phyloP scores from a whole-genome alignment of 805 yeast genomes.

The Sugiyamaella marilandica region DNA sequence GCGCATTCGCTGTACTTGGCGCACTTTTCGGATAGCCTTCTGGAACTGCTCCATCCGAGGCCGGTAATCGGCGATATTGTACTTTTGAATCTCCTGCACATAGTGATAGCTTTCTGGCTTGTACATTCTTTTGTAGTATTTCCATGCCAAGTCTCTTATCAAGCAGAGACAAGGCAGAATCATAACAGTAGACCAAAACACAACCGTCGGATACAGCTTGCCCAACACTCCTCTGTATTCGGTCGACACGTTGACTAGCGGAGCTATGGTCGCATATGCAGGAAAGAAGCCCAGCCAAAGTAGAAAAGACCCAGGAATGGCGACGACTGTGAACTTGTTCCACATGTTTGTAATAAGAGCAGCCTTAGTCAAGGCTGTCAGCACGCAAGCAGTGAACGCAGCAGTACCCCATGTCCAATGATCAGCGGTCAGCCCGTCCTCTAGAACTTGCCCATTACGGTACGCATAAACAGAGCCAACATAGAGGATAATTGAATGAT shows the following conservation, averaged over 20 bases:
- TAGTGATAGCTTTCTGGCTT: conserved; percentile 89
- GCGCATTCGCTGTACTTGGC: conserved; percentile 97
- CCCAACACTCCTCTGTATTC: conserved; percentile 80
- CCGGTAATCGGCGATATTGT: conserved; percentile 84
- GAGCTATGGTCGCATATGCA: conserved; percentile 78
- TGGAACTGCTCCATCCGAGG: conserved; percentile 98
- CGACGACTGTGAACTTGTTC: conserved; percentile 88
- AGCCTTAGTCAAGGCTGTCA: conserved; percentile 92
- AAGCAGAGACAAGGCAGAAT: conserved; percentile 76
- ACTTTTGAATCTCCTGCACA: conserved; percentile 95
- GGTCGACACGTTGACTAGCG: conserved; percentile 69
- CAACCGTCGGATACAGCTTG: conserved; percentile 68
- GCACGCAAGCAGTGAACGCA: conserved; percentile 75
- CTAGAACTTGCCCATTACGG: conserved; percentile 57
- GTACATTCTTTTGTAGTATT: conserved; percentile 87
- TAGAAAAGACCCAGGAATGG: conserved; percentile 89
- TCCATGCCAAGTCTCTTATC: conserved; percentile 87
- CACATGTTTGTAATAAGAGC: conserved; percentile 87
- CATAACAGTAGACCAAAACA: conserved; percentile 78
- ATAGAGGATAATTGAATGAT: conserved; percentile 82
- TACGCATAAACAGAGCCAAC: conserved; percentile 67
- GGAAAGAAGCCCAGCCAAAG: conserved; percentile 88
- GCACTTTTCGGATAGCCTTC: conserved; percentile 91
- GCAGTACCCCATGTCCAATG: conserved; percentile 97
- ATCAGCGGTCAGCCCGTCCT: conserved; percentile 65